These are phyloP conservation scores for Cordyceps pruinosa DNA, from an alignment of 2,329 filamentous ascomycete species.

Conservation along the genomic window DNA sequence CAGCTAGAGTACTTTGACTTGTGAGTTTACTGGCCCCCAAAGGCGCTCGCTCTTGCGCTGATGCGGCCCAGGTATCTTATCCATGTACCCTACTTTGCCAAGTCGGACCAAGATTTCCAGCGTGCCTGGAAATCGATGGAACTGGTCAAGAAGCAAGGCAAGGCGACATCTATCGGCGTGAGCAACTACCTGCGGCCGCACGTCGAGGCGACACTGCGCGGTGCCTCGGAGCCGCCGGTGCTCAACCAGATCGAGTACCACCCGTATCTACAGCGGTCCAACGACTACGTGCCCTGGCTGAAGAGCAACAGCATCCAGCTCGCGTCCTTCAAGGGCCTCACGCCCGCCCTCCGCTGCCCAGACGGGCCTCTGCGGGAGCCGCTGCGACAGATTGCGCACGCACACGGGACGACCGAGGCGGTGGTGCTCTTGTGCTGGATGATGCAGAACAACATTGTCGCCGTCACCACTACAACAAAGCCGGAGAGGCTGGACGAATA, in stretches of 20 bases:
- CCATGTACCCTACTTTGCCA: not conserved
- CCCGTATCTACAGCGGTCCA: conserved; percentile 2
- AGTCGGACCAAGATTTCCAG: not conserved
- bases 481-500: not conserved
- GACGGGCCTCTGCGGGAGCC: not conserved
- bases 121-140: not conserved
- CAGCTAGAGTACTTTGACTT: conserved; percentile 6
- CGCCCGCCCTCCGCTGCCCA: not conserved
- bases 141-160: not conserved
- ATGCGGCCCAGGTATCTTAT: not conserved
- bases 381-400: too few relatives aligned
- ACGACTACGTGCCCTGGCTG: conserved; percentile 5
- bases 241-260: conserved; percentile 7
- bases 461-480: not conserved
- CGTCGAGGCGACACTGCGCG: not conserved
- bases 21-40: not conserved
- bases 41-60: not conserved
- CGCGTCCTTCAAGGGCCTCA: conserved; percentile 8
- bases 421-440: not conserved
- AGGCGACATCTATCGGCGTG: conserved; percentile 1
- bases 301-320: conserved; percentile 5
- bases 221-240: not conserved
- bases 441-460: not conserved
- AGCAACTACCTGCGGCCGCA: not conserved
- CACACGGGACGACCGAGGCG: not conserved